Conservation (phyloP, 2,329 filamentous ascomycete genomes). For the Diaporthe nobilis region DNA sequence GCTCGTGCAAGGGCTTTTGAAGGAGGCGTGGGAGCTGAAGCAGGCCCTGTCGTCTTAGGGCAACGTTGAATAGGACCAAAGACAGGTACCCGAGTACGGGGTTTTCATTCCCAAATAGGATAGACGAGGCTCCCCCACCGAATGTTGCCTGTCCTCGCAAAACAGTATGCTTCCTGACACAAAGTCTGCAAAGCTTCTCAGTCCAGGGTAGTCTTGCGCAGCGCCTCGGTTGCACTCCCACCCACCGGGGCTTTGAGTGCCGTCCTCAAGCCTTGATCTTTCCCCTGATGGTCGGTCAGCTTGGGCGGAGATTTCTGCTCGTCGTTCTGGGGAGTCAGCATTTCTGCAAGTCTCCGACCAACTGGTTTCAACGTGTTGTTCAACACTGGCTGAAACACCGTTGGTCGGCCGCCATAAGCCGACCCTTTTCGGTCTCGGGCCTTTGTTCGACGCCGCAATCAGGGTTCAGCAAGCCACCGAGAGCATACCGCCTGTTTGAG, state of each 20-base stretch:
- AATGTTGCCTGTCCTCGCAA: not conserved
- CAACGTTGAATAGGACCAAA: not conserved
- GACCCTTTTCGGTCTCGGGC: slow-evolving; percentile 15
- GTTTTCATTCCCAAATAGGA: not conserved
- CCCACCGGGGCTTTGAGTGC: too few species aligned
- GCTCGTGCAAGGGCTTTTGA: not conserved
- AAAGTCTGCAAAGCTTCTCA: not conserved
- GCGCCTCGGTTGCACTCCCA: not conserved
- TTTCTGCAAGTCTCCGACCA: slow-evolving; percentile 19
- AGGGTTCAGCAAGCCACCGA: slow-evolving; percentile 17
- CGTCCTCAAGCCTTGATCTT: not conserved
- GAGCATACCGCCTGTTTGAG: slow-evolving; percentile 25
- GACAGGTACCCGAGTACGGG: not conserved
- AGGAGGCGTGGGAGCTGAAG: not conserved
- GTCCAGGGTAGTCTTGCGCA: not conserved
- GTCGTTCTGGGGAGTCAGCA: not conserved
- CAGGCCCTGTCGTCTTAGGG: not conserved
- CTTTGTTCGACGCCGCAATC: slow-evolving; percentile 15
- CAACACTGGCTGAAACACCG: slow-evolving; percentile 26
- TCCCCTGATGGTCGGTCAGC: not conserved
- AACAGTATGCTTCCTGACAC: not conserved
- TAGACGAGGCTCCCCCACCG: not conserved
- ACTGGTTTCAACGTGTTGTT: slow-evolving; percentile 14
- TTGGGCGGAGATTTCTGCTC: not conserved
- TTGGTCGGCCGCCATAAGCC: slow-evolving; percentile 23